Evolutionary conservation across 176 grass and related monocot genomes (phyloP).

Genomic region (Pharus latifolius): DNA sequence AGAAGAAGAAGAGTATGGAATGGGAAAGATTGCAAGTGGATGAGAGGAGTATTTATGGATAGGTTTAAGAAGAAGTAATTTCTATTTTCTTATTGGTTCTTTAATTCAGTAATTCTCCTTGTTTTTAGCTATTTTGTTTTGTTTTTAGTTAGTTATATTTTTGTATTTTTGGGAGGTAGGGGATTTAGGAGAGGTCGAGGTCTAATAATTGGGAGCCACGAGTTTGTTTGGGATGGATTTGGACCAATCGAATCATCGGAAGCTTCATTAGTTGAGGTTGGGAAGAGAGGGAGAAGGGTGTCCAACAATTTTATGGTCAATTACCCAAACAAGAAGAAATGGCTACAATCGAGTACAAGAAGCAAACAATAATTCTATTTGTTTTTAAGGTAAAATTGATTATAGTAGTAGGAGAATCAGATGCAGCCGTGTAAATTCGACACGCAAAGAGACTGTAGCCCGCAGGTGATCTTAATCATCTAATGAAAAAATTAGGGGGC

Average conservation of each 20-base stretch:
- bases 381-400: too few species aligned
- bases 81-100: not conserved
- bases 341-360: too few species aligned
- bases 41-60: conserved; percentile 22
- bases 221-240: not conserved
- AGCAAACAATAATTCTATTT: too few species aligned
- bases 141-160: not conserved
- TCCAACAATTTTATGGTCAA: not conserved
- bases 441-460: too few species aligned
- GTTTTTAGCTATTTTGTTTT: not conserved
- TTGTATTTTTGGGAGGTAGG: not conserved
- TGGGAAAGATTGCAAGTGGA: not conserved
- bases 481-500: too few species aligned
- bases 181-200: conserved; percentile 24
- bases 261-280: not conserved
- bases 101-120: not conserved
- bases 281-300: not conserved
- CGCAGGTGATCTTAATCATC: too few species aligned
- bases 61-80: not conserved
- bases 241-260: conserved; percentile 8
- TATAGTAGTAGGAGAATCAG: too few species aligned
- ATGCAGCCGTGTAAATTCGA: too few species aligned
- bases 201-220: conserved; percentile 33
- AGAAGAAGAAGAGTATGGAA: conserved; percentile 26
- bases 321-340: too few species aligned